These are phyloP conservation scores for Termitomyces sp. DNA, from an alignment of 768 basidiomycete species.

Conservation along the genomic window DNA sequence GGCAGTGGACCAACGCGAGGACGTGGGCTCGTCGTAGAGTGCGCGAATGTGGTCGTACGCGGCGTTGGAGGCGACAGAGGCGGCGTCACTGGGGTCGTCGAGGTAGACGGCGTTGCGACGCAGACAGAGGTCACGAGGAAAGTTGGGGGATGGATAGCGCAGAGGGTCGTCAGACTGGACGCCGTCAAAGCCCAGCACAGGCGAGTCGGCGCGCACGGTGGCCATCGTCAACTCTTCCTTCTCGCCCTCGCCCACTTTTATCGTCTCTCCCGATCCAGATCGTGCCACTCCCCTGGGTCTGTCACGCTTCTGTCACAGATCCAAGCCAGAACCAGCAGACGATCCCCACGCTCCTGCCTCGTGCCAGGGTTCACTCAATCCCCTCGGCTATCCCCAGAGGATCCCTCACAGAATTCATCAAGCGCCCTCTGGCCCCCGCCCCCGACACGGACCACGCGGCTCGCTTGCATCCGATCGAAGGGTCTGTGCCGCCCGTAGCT, in stretches of 20 bases:
- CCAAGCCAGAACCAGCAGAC: no score
- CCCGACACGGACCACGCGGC: not conserved
- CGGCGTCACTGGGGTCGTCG: slow-evolving; percentile 26
- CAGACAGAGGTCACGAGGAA: not conserved
- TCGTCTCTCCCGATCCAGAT: no score
- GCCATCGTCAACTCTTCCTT: not conserved
- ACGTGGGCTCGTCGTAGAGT: slow-evolving; percentile 5
- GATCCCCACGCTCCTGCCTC: no score
- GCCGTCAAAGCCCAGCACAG: slow-evolving; percentile 16
- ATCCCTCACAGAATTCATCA: no score
- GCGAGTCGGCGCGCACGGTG: slow-evolving; percentile 19
- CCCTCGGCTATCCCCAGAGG: no score
- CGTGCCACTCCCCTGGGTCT: not conserved
- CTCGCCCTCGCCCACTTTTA: no score
- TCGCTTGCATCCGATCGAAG: no score
- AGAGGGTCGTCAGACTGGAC: slow-evolving; percentile 12
- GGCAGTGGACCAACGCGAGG: slow-evolving; percentile 6
- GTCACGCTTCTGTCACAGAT: no score
- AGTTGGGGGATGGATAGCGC: slow-evolving; percentile 12
- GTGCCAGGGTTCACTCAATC: no score
- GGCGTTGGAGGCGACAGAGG: slow-evolving; percentile 3
- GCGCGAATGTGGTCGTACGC: not conserved
- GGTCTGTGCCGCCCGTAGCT: no score
- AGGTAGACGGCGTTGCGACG: slow-evolving; percentile 30
- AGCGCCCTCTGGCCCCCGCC: not conserved